These are phyloP conservation scores for Monosporozyma aerobia DNA, from an alignment of 805 yeast species.

Conservation along the genomic window DNA sequence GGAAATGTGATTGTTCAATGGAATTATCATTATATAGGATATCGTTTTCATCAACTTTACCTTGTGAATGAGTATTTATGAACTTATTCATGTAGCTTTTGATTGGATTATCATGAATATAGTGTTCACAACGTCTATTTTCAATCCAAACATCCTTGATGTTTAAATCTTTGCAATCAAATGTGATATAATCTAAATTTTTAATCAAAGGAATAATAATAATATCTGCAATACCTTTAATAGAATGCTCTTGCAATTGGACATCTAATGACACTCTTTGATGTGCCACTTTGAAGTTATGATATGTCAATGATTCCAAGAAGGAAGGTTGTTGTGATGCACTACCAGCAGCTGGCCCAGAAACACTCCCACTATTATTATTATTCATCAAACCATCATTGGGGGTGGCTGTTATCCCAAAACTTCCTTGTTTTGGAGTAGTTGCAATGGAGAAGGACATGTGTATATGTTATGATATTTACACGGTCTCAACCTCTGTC, in stretches of 20 bases:
- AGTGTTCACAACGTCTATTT: slow-evolving; percentile 36
- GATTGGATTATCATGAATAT: slow-evolving; percentile 27
- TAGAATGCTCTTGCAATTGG: slow-evolving; percentile 50
- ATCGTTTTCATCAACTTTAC: slow-evolving; percentile 7
- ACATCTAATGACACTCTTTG: slow-evolving; percentile 76
- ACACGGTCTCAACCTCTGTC: slow-evolving; percentile 16
- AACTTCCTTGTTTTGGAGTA: slow-evolving; percentile 15
- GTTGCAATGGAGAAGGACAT: slow-evolving; percentile 24
- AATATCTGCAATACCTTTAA: slow-evolving; percentile 73
- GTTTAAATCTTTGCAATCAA: slow-evolving; percentile 74
- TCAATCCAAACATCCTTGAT: slow-evolving; percentile 60
- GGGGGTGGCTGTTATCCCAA: not conserved
- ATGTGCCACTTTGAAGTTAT: slow-evolving; percentile 61
- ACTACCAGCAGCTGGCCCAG: not conserved
- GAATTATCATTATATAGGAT: slow-evolving; percentile 18
- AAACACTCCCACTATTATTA: not conserved
- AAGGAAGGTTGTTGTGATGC: slow-evolving; percentile 9
- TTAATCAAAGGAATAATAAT: slow-evolving; percentile 65
- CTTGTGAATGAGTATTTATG: not conserved
- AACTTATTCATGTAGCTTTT: slow-evolving; percentile 3
- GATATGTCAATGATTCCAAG: slow-evolving; percentile 7
- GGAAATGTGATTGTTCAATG: slow-evolving; percentile 28
- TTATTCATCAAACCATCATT: not conserved
- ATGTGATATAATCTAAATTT: slow-evolving; percentile 45
- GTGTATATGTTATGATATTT: too few species aligned